Conservation (phyloP, 179 eudicot genomes). For the Dionaea muscipula region DNA sequence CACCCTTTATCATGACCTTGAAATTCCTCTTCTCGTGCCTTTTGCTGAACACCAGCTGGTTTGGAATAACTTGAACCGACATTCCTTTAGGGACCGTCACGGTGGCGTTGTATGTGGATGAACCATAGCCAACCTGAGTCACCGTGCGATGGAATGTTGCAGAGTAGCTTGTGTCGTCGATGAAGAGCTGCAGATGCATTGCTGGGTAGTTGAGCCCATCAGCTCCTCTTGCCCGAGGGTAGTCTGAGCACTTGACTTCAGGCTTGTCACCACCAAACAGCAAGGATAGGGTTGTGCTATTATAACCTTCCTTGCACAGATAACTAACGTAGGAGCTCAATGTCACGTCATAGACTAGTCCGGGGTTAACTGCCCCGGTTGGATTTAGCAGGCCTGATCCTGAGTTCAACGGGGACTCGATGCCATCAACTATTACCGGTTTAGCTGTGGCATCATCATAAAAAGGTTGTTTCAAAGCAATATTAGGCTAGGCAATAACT, state of each 20-base stretch:
- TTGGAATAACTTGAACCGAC: conserved; percentile 33
- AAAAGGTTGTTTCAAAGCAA: background rate
- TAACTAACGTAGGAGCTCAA: conserved; percentile 34
- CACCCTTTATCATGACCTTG: conserved; percentile 34
- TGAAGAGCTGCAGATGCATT: conserved; percentile 35
- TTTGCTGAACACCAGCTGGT: conserved; percentile 22
- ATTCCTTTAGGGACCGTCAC: conserved; percentile 28
- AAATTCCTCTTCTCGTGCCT: conserved; percentile 29
- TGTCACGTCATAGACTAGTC: conserved; percentile 46
- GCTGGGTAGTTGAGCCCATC: conserved; percentile 91
- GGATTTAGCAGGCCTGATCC: conserved; percentile 63
- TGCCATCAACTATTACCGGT: conserved; percentile 23
- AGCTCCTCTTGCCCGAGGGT: conserved; percentile 21
- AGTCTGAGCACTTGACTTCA: conserved; percentile 34
- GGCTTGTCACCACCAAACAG: conserved; percentile 21
- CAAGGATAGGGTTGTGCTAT: conserved; percentile 25
- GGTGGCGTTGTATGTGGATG: conserved; percentile 28
- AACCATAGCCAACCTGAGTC: conserved; percentile 40
- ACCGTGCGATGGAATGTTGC: conserved; percentile 39
- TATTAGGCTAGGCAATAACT: no score
- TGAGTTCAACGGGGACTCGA: conserved; percentile 28
- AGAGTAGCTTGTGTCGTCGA: conserved; percentile 13
- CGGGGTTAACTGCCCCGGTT: conserved; percentile 40
- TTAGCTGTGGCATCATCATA: conserved; percentile 32
- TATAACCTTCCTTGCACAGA: conserved; percentile 61